Evolutionary conservation across 2,329 filamentous ascomycete genomes (phyloP).

Genomic region (Fusarium graminum): DNA sequence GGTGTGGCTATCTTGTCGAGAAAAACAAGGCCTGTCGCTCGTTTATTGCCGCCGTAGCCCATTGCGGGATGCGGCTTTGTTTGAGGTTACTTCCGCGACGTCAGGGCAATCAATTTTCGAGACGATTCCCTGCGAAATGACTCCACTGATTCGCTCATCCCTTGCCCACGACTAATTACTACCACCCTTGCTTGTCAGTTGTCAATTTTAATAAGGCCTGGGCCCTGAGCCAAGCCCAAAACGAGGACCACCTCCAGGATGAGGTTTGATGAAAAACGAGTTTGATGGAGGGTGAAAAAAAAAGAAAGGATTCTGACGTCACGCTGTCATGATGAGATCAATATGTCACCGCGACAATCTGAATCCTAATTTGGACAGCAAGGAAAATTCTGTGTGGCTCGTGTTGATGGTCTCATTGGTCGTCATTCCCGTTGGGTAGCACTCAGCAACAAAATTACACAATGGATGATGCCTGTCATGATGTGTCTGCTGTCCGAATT

Average conservation of each 20-base stretch:
- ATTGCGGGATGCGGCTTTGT: slow-evolving; percentile 12
- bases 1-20: slow-evolving; percentile 26
- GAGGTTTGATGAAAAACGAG: slow-evolving; percentile 18
- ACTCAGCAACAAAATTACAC: slow-evolving; percentile 17
- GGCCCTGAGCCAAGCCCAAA: neutral
- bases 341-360: slow-evolving; percentile 37
- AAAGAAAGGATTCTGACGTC: slow-evolving; percentile 34
- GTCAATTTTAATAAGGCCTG: slow-evolving; percentile 4
- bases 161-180: slow-evolving; percentile 8
- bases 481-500: slow-evolving; percentile 36
- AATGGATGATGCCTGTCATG: slow-evolving; percentile 17
- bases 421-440: slow-evolving; percentile 13
- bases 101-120: slow-evolving; percentile 28
- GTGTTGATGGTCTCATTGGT: slow-evolving; percentile 17
- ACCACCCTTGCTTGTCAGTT: slow-evolving; percentile 17
- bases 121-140: slow-evolving; percentile 28
- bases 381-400: slow-evolving; percentile 4
- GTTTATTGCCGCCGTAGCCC: slow-evolving; percentile 35
- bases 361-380: slow-evolving; percentile 8
- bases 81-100: slow-evolving; percentile 38
- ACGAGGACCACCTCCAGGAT: neutral
- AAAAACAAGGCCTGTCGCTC: slow-evolving; percentile 34
- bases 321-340: slow-evolving; percentile 43
- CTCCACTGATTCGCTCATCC: slow-evolving; percentile 25
- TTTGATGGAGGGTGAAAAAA: slow-evolving; percentile 4